Conservation (phyloP, 192 early-diverging fungal genomes). For the Ambispora gerdemannii region DNA sequence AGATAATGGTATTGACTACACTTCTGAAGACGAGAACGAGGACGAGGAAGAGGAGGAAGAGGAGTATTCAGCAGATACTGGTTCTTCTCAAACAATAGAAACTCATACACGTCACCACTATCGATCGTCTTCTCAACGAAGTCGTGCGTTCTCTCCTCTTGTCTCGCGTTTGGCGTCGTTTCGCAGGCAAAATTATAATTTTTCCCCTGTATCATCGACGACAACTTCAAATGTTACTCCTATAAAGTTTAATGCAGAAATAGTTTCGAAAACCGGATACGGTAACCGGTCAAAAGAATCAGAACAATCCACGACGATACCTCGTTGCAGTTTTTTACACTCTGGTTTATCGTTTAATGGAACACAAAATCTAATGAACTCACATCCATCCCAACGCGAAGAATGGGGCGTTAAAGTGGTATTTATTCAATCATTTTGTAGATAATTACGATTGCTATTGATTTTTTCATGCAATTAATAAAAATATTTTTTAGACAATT, state of each 20-base stretch:
- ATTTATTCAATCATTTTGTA: slow-evolving; percentile 10
- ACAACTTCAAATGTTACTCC: slow-evolving; percentile 12
- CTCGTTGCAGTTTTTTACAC: slow-evolving; percentile 40
- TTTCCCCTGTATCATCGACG: too few species aligned
- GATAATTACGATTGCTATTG: background rate
- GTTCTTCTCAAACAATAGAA: background rate
- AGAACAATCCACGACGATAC: slow-evolving; percentile 24
- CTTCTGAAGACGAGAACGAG: slow-evolving; percentile 28
- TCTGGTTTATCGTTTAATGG: slow-evolving; percentile 41
- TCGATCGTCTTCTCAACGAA: slow-evolving; percentile 18
- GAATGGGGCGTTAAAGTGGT: slow-evolving; percentile 49
- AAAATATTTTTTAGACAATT: slow-evolving; percentile 33
- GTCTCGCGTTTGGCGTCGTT: background rate
- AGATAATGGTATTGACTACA: slow-evolving; percentile 13
- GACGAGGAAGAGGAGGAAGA: background rate
- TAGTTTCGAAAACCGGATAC: background rate
- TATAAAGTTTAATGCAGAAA: slow-evolving; percentile 11
- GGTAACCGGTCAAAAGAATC: slow-evolving; percentile 10
- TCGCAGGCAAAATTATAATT: slow-evolving; percentile 13
- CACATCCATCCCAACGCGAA: slow-evolving; percentile 32
- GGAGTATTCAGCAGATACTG: background rate
- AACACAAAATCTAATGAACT: slow-evolving; percentile 38
- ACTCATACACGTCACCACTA: slow-evolving; percentile 8
- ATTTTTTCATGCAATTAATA: background rate
- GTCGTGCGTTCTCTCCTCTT: slow-evolving; percentile 5